Base-by-base conservation (phyloP, 805 yeast genomes). In the Cyberlindnera meyerae region DNA sequence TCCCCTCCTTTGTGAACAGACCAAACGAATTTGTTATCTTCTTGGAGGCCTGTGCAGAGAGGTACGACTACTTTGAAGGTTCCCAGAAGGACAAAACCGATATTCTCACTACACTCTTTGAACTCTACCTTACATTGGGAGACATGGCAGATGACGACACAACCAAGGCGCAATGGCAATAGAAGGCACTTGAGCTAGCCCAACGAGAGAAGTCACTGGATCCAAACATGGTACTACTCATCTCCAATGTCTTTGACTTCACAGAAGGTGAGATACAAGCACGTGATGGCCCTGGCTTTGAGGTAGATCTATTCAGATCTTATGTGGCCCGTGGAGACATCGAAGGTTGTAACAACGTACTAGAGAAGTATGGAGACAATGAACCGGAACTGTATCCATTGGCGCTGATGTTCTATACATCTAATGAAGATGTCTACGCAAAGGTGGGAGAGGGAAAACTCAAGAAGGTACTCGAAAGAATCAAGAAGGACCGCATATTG, bases 11-110 rank as follows among this genome's bases (percentile, higher is more conserved):
- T 57, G 76, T 84, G n/a, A 75, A 80, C 47, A 86, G 83, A 54
- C 88, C 93, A 0, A 75, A 79, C 52, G 93, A 89, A 53, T 90
- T 93, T 68, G 93, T 89, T 18, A 83, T 85, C 7, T 93, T 93
- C 45, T 60, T 93, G 39, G 98, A 93, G 56, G 97, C 97, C 0
- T 87, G 96, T 49, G 61, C 88, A 12, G 85, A 81, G 48, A 71
- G 83, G 11, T 84, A 84, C 53, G 88, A 81, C 37, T 71, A 71
- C 39, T 84, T 79, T 52, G 93, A 83, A 36, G 90, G 93, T 0
- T 60, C 58, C 29, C 59, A 55, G 33, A 75, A 73, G 43, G 96
- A 90, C 51, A 76, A 79, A 47, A 73, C 72, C 34, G 94, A 82
- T 31, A 68, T 90, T 29, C 65, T 84, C 37, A 75, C 84, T 3